These are phyloP conservation scores for Termitomyces sp. DNA, from an alignment of 768 basidiomycete species.

Conservation along the genomic window DNA sequence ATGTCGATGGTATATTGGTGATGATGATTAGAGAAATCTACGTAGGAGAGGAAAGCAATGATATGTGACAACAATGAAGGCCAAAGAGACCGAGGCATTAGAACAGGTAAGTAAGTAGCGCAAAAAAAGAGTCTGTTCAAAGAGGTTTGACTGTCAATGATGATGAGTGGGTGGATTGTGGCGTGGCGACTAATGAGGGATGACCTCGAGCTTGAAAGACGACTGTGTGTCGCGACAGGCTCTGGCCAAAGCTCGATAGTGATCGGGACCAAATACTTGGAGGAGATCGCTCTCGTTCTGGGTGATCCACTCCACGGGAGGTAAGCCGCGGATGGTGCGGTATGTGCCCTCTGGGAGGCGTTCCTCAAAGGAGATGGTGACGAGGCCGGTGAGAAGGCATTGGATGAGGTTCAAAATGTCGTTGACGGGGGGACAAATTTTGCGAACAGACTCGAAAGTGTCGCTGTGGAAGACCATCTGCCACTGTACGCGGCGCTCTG, in stretches of 20 bases:
- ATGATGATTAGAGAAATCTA: slow-evolving; percentile 15
- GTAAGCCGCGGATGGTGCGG: slow-evolving; percentile 73
- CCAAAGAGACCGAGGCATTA: slow-evolving; percentile 31
- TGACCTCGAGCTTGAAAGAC: slow-evolving; percentile 70
- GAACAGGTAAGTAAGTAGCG: slow-evolving; percentile 11
- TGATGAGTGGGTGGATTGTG: not conserved
- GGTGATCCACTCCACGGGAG: slow-evolving; percentile 73
- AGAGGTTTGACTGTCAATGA: slow-evolving; percentile 8
- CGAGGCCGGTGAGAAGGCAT: slow-evolving; percentile 67
- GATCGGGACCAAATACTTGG: slow-evolving; percentile 69
- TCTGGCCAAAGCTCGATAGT: slow-evolving; percentile 66
- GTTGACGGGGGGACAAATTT: slow-evolving; percentile 62
- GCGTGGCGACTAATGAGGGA: slow-evolving; percentile 25
- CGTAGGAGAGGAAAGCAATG: slow-evolving; percentile 20
- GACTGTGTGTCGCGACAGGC: slow-evolving; percentile 68
- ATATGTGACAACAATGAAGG: slow-evolving; percentile 25
- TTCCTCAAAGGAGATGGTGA: slow-evolving; percentile 74
- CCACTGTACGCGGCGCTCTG: slow-evolving; percentile 82
- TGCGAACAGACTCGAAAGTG: slow-evolving; percentile 65
- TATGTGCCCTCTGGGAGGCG: slow-evolving; percentile 63
- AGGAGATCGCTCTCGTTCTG: slow-evolving; percentile 61
- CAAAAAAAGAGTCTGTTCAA: slow-evolving; percentile 1
- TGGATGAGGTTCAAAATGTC: slow-evolving; percentile 67
- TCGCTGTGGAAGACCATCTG: slow-evolving; percentile 86
- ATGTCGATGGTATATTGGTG: slow-evolving; percentile 20